Conservation (phyloP, 2,329 filamentous ascomycete genomes). For the Pseudogymnoascus sp. region DNA sequence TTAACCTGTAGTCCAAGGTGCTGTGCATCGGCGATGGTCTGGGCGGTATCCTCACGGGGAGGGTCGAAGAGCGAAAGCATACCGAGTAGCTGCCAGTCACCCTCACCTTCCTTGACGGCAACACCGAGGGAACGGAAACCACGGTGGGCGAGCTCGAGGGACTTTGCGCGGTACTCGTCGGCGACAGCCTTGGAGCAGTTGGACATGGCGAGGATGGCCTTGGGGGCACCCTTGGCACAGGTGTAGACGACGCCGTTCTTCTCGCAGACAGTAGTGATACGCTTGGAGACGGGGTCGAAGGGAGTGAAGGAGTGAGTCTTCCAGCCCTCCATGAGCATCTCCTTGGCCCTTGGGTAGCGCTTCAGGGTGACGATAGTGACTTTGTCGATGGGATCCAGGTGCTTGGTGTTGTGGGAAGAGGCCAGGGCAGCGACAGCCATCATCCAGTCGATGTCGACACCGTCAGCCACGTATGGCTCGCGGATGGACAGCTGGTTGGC, state of each 20-base stretch:
- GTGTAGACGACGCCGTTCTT: slow-evolving; percentile 62
- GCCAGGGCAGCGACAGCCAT: slow-evolving; percentile 71
- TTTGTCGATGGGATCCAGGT: slow-evolving; percentile 71
- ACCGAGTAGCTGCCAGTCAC: slow-evolving; percentile 63
- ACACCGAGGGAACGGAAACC: slow-evolving; percentile 76
- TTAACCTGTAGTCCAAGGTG: slow-evolving; percentile 69
- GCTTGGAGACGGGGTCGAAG: slow-evolving; percentile 73
- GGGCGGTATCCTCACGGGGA: slow-evolving; percentile 68
- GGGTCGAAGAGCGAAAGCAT: slow-evolving; percentile 76
- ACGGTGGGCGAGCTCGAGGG: slow-evolving; percentile 65
- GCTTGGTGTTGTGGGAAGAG: slow-evolving; percentile 71
- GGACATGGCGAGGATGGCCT: slow-evolving; percentile 62
- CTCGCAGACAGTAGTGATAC: slow-evolving; percentile 61
- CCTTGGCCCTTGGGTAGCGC: slow-evolving; percentile 67
- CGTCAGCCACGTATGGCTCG: slow-evolving; percentile 68
- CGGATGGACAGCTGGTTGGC: slow-evolving; percentile 69
- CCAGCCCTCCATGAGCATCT: slow-evolving; percentile 68
- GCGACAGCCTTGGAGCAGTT: slow-evolving; percentile 58
- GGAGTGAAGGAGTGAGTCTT: slow-evolving; percentile 68
- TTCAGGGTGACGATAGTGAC: slow-evolving; percentile 68
- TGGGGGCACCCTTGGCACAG: slow-evolving; percentile 70
- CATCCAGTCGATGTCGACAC: slow-evolving; percentile 76
- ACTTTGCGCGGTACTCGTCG: slow-evolving; percentile 62
- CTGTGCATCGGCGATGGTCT: slow-evolving; percentile 69
- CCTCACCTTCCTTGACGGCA: slow-evolving; percentile 68